Percentiles rank a stretch among this genome's conserved stretches.
Evolutionary conservation across 768 basidiomycete genomes (phyloP).

Genomic region (Agrocybe praecox): DNA sequence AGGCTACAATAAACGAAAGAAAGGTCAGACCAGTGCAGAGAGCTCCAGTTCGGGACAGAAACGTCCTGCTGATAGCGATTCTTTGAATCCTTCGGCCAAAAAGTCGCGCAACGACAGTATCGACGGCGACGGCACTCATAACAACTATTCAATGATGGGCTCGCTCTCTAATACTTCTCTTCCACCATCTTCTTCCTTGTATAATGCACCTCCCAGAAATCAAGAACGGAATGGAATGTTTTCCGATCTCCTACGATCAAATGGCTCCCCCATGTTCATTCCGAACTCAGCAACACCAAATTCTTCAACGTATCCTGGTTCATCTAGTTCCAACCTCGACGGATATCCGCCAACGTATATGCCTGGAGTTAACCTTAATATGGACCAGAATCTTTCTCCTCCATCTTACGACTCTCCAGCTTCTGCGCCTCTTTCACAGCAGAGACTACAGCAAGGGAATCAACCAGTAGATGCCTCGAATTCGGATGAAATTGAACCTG

Average conservation of each 20-base stretch:
- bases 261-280: constrained; percentile 66
- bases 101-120: constrained; percentile 50
- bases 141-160: constrained; percentile 59
- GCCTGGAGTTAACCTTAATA: constrained; percentile 55
- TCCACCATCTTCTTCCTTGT: constrained; percentile 41
- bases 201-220: constrained; percentile 42
- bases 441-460: constrained; percentile 30
- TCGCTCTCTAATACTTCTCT: constrained; percentile 44
- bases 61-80: constrained; percentile 56
- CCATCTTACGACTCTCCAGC: constrained; percentile 47
- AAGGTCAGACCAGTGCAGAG: constrained; percentile 27
- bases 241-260: constrained; percentile 58
- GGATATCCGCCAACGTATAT: constrained; percentile 53
- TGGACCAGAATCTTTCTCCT: constrained; percentile 55
- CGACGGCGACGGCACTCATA: constrained; percentile 37
- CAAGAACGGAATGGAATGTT: constrained; percentile 56
- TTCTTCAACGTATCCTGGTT: constrained; percentile 42
- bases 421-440: constrained; percentile 31
- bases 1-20: constrained; percentile 78
- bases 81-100: constrained; percentile 44
- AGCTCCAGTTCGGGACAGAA: constrained; percentile 38
- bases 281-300: constrained; percentile 42
- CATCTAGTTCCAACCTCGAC: constrained; percentile 38
- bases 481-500: constrained; percentile 55
- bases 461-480: constrained; percentile 23